Conservation (phyloP, 139 green algal genomes). For the Spirogloea muscicola region DNA sequence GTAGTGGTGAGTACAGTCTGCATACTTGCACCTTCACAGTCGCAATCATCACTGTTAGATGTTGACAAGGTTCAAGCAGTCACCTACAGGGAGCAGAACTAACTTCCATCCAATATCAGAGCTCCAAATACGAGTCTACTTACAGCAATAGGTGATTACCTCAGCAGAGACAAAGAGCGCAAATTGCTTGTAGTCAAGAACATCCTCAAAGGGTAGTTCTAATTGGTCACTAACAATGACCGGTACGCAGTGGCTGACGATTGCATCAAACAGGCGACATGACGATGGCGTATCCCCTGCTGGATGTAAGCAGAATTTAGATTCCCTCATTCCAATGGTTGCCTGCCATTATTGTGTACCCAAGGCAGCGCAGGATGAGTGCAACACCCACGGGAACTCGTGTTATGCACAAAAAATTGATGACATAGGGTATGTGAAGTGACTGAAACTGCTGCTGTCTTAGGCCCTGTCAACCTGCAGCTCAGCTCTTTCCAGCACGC, state of each 20-base stretch:
- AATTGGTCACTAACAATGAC: conserved; percentile 24
- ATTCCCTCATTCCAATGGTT: conserved; percentile 9
- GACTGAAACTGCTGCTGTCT: not conserved
- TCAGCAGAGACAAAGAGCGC: conserved; percentile 21
- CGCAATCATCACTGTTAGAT: too few species aligned
- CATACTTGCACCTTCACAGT: too few species aligned
- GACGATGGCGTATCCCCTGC: conserved; percentile 38
- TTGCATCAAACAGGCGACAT: conserved; percentile 36
- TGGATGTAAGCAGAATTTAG: conserved; percentile 23
- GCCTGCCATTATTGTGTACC: too few species aligned
- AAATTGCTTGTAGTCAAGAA: conserved; percentile 31
- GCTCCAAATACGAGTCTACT: too few species aligned
- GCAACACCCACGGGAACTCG: not conserved
- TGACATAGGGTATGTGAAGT: not conserved
- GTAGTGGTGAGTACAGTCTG: too few species aligned
- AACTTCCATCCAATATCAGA: too few species aligned
- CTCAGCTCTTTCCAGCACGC: too few species aligned
- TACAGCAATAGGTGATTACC: too few species aligned
- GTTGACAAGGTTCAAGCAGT: too few species aligned
- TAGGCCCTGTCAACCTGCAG: not conserved
- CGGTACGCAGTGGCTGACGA: conserved; percentile 32
- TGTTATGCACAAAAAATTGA: not conserved
- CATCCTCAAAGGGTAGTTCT: conserved; percentile 32
- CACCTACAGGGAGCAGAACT: too few species aligned
- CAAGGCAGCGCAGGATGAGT: too few species aligned